phyloP scores from a whole-genome alignment of 2,329 filamentous ascomycete genomes.

The Alternaria angustiovoidea region DNA sequence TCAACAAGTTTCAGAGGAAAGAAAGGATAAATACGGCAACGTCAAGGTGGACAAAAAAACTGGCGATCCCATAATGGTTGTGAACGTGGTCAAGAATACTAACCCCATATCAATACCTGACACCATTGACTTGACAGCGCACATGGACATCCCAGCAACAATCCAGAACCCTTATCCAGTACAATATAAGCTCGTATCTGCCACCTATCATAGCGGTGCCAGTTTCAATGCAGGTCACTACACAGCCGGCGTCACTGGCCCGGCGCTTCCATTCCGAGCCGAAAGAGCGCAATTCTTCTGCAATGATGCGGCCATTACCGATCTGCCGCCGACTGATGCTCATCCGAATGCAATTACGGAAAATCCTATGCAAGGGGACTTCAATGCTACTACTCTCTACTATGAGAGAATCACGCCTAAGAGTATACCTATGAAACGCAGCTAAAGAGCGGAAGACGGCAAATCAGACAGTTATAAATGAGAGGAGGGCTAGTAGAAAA shows the following conservation, averaged over 20 bases:
- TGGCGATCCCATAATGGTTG: no score
- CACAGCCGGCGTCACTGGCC: neutral
- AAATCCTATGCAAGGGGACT: neutral
- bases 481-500: neutral
- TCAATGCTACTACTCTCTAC: neutral
- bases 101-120: neutral
- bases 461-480: neutral
- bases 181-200: neutral
- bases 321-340: neutral
- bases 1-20: neutral
- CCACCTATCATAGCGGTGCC: no score
- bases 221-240: neutral
- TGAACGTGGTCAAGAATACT: neutral
- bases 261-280: neutral
- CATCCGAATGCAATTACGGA: neutral
- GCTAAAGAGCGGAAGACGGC: no score
- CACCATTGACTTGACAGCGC: neutral
- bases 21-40: neutral
- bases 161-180: no score
- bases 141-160: neutral
- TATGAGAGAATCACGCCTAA: neutral
- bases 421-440: neutral
- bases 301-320: neutral
- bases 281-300: neutral
- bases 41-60: neutral